Percentiles rank a stretch among this genome's conserved stretches.
Evolutionary conservation across 2,329 filamentous ascomycete genomes (phyloP).

Genomic region (Colletotrichum karsti): DNA sequence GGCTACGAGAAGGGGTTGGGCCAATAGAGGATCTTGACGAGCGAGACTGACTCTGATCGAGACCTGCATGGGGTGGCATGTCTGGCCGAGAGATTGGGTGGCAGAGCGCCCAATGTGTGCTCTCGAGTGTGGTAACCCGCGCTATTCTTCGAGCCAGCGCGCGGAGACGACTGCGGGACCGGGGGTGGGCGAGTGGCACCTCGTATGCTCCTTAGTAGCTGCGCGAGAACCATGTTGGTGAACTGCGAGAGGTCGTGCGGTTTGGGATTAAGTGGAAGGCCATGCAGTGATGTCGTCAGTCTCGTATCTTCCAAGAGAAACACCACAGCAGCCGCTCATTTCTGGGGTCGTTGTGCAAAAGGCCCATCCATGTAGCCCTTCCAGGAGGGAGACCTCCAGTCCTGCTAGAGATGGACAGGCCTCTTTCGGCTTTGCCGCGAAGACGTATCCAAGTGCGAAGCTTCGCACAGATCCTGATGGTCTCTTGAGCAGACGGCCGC

Average conservation of each 20-base stretch:
- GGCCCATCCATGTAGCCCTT: not conserved
- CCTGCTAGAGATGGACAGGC: not conserved
- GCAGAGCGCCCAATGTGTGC: conserved; percentile 4
- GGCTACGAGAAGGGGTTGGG: conserved; percentile 8
- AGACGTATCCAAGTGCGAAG: not conserved
- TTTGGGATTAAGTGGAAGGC: conserved; percentile 22
- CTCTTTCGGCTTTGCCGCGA: not conserved
- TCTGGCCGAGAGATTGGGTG: conserved; percentile 24
- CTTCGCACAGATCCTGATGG: not conserved
- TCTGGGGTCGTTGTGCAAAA: conserved; percentile 7
- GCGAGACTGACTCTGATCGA: conserved; percentile 28
- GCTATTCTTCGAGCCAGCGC: not conserved
- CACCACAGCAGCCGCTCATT: not conserved
- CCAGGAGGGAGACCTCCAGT: not conserved
- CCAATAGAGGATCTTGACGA: conserved; percentile 27
- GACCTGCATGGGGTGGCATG: conserved; percentile 25
- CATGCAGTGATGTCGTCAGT: conserved; percentile 22
- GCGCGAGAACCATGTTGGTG: not conserved
- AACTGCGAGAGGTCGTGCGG: conserved; percentile 18
- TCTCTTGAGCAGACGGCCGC: not conserved
- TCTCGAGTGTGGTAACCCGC: not conserved
- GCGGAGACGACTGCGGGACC: not conserved
- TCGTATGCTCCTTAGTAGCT: conserved; percentile 5
- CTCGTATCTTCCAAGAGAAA: conserved; percentile 17
- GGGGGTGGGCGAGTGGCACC: conserved; percentile 11